Evolutionary conservation across 805 yeast species (phyloP), one percentile per base, ranked within the genome.

Genomic region (Pichia nakasei): DNA sequence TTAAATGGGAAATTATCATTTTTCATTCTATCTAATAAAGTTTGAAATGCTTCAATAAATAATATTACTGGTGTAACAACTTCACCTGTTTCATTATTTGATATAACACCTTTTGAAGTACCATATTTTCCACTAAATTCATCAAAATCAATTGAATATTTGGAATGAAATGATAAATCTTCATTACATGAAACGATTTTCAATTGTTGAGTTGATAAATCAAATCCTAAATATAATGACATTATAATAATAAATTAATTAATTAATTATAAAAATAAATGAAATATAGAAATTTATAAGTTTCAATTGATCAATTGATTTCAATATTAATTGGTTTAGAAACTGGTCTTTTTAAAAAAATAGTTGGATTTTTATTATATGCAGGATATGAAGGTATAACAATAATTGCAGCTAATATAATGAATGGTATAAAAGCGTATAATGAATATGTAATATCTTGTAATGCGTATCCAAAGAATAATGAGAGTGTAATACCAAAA

Each of bases 171-270:
- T 44, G 42, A 38, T 13, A 87, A 65, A 9, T 66, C 53, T 11
- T 66, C 70, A 57, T 78, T 67, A 27, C 85, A 75, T 22, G 82
- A 80, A 36, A 87, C 72, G 37, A 85, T 74, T 60, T 88, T 88
- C 53, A 89, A 65, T 57, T 87, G 96, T 59, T 88, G 97, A 15
- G 96, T 88, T 2, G 95, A 85, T 22, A 89, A 69, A 59, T 89
- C 97, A 54, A 87, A 77, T 1, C 96, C 96, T 47, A 85, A 61
- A 55, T 63, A 80, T 24, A 69, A 34, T 34, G 51, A 35, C 32
- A 29, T 29, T 35, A 19, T 41, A 18, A 12, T 41, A 15, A 20
- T 26, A 19, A 29, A 13, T 13, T 13, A 29, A 8, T 3, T 13
- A 13, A 11, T 12, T 13, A 29, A 15, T 13, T 9, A 29, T 4